Conservation (phyloP, 495 filamentous ascomycete species). For the Astrothelium macrocarpum region DNA sequence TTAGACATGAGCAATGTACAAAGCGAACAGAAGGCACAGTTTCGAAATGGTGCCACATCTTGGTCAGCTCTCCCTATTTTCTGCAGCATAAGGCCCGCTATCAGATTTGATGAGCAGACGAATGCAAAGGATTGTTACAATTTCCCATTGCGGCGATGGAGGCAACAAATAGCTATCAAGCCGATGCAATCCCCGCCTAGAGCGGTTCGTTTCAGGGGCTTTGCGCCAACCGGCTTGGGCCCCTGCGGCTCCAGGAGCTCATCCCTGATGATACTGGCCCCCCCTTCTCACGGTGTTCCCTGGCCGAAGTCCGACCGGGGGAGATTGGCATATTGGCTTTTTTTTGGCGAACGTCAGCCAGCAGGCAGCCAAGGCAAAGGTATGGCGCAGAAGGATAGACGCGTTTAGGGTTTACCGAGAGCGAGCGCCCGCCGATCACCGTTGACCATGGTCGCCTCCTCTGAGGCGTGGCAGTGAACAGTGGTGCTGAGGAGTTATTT, state of each 20-base stretch:
- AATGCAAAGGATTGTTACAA: neutral
- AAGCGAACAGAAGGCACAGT: neutral
- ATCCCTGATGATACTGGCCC: neutral
- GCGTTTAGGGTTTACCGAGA: neutral
- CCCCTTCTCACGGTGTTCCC: too few species aligned
- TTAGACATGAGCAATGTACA: neutral
- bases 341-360: slow-evolving; percentile 1
- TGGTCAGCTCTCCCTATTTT: slow-evolving; percentile 1
- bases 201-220: slow-evolving; percentile 7
- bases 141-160: neutral
- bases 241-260: neutral
- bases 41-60: neutral
- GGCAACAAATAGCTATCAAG: neutral
- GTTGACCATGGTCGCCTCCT: neutral
- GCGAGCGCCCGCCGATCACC: neutral
- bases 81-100: neutral
- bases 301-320: neutral
- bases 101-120: neutral
- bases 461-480: too few species aligned
- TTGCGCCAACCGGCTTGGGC: neutral
- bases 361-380: neutral
- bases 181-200: neutral
- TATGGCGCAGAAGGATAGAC: neutral
- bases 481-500: too few species aligned
- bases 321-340: too few species aligned